Evolutionary conservation across 2,329 filamentous ascomycete species (phyloP).

Genomic region (Metarhizium sp.): DNA sequence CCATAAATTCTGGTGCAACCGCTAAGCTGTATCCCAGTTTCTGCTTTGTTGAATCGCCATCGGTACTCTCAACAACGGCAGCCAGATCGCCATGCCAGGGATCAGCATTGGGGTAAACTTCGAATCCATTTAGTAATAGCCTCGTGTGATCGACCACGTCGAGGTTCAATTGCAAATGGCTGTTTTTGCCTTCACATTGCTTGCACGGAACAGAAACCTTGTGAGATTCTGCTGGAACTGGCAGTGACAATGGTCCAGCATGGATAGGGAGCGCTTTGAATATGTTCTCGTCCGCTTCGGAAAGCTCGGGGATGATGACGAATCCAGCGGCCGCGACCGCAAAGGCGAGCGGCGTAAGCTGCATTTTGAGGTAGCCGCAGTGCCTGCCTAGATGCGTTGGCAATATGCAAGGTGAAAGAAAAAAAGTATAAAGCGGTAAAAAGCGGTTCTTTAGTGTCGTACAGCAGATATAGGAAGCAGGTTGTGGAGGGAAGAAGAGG

Average conservation of each 20-base stretch:
- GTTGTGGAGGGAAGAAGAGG: neutral
- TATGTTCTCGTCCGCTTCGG: slow-evolving; percentile 30
- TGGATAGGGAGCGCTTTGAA: slow-evolving; percentile 30
- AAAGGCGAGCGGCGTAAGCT: slow-evolving; percentile 22
- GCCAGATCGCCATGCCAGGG: slow-evolving; percentile 33
- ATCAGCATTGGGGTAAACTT: slow-evolving; percentile 47
- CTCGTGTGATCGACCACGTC: slow-evolving; percentile 36
- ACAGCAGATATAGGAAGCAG: neutral
- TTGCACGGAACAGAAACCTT: slow-evolving; percentile 42
- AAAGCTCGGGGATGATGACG: slow-evolving; percentile 42
- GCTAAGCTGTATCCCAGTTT: slow-evolving; percentile 42
- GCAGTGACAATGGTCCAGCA: slow-evolving; percentile 26
- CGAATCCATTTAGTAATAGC: slow-evolving; percentile 49
- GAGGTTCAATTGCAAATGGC: slow-evolving; percentile 45
- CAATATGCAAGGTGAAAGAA: no score
- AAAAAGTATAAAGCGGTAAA: neutral
- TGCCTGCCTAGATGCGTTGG: neutral
- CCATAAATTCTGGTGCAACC: slow-evolving; percentile 32
- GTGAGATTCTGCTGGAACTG: slow-evolving; percentile 23
- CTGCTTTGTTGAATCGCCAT: slow-evolving; percentile 23
- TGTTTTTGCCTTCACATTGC: slow-evolving; percentile 38
- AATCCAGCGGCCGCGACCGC: slow-evolving; percentile 34
- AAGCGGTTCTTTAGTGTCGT: neutral
- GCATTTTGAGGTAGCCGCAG: slow-evolving; percentile 15
- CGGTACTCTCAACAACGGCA: slow-evolving; percentile 35